phyloP scores from a whole-genome alignment of 2,329 filamentous ascomycete genomes.

The Aurifilum marmelostoma region DNA sequence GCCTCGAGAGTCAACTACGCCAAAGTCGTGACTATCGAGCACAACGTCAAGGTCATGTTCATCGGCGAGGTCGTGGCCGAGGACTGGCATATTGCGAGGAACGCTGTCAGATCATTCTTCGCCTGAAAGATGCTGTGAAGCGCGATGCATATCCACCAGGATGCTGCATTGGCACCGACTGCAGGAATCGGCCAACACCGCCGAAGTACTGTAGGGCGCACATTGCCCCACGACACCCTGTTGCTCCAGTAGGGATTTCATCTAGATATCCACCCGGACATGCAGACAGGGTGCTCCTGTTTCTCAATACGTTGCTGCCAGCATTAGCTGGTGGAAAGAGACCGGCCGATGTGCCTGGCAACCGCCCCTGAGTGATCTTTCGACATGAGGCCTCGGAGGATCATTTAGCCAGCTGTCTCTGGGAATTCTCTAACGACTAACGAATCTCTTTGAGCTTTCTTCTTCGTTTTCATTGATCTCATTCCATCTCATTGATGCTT shows the following conservation, averaged over 20 bases:
- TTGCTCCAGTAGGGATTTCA: background rate
- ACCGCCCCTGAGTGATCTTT: background rate
- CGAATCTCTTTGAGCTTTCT: background rate
- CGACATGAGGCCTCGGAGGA: background rate
- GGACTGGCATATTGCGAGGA: conserved; percentile 46
- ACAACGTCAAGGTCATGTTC: conserved; percentile 61
- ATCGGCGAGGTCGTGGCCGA: conserved; percentile 50
- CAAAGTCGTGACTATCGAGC: conserved; percentile 61
- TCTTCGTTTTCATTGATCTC: background rate
- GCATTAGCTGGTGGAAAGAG: background rate
- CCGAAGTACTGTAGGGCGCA: background rate
- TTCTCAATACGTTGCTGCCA: conserved; percentile 2
- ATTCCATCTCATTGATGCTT: background rate
- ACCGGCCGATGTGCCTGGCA: background rate
- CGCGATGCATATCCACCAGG: background rate
- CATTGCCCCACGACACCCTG: background rate
- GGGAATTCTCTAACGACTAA: background rate
- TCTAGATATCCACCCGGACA: background rate
- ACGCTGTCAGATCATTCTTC: conserved; percentile 42
- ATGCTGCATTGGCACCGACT: background rate
- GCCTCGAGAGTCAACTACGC: conserved; percentile 63
- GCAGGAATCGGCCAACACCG: background rate
- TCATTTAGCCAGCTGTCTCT: background rate
- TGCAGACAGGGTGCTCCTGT: background rate
- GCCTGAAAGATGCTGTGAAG: background rate